Percentiles rank a stretch among this genome's conserved stretches.
Conservation (phyloP, 768 basidiomycete genomes). For the Boletus tomentosulus region DNA sequence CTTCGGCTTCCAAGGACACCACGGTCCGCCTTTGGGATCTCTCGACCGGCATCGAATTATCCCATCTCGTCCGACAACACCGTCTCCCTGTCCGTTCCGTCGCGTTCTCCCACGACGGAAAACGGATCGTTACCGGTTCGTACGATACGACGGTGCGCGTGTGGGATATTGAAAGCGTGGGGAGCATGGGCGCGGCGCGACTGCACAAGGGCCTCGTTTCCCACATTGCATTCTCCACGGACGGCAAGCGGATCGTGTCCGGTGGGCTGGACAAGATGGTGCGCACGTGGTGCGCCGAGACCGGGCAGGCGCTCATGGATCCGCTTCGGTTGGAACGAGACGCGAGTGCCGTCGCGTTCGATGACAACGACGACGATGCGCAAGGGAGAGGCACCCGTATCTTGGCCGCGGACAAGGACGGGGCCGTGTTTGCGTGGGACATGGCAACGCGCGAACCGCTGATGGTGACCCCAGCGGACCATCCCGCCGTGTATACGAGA, state of each 20-base stretch:
- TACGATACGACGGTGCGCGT: conserved; percentile 26
- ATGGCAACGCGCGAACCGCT: conserved; percentile 16
- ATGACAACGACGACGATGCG: conserved; percentile 1
- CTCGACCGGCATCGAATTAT: conserved; percentile 14
- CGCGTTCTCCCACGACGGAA: conserved; percentile 26
- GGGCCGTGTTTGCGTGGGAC: conserved; percentile 27
- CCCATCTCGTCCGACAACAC: conserved; percentile 27
- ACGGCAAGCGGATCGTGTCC: conserved; percentile 27
- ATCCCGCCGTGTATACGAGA: conserved; percentile 6
- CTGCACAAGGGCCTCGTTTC: conserved; percentile 28
- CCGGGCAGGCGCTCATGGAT: conserved; percentile 14
- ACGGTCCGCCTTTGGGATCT: conserved; percentile 31
- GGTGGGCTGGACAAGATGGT: conserved; percentile 30
- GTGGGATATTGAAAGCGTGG: conserved; percentile 29
- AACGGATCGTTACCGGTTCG: conserved; percentile 26
- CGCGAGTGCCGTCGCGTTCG: conserved; percentile 21
- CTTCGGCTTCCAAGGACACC: conserved; percentile 29
- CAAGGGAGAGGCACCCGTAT: conserved; percentile 8
- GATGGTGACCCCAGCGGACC: conserved; percentile 17
- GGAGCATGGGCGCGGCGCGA: conserved; percentile 21
- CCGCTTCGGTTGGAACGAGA: conserved; percentile 21
- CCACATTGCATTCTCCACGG: conserved; percentile 25
- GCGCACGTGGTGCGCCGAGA: conserved; percentile 27
- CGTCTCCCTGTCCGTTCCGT: conserved; percentile 23
- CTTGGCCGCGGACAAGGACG: conserved; percentile 21